A percentile compares a stretch with the other conserved stretches of the same genome.
Evolutionary conservation across 805 yeast genomes (phyloP).

Genomic region (Grigorovia jiainica): DNA sequence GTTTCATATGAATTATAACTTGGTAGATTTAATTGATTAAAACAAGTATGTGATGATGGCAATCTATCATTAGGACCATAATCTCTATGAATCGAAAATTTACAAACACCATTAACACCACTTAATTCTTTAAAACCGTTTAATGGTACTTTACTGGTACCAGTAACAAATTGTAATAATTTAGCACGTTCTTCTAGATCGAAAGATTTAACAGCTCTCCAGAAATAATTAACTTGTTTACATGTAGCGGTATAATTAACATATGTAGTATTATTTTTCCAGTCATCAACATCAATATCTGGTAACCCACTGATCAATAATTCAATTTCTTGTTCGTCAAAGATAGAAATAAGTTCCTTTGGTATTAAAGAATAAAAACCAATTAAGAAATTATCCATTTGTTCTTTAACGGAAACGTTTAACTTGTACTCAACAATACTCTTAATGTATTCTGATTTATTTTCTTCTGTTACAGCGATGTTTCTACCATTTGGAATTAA

Average conservation of each 20-base stretch:
- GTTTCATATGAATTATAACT: constrained; percentile 85
- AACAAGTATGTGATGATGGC: constrained; percentile 95
- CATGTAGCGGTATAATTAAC: constrained; percentile 75
- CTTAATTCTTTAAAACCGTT: constrained; percentile 86
- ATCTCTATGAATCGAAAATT: constrained; percentile 83
- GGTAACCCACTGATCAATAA: constrained; percentile 89
- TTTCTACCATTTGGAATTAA: constrained; percentile 74
- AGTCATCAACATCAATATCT: constrained; percentile 89
- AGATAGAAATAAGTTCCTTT: constrained; percentile 69
- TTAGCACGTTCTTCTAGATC: constrained; percentile 92
- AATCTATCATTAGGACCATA: constrained; percentile 77
- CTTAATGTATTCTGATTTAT: constrained; percentile 82
- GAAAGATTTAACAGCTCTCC: constrained; percentile 95
- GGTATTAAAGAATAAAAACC: constrained; percentile 92
- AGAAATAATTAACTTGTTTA: constrained; percentile 88
- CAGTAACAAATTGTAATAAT: constrained; percentile 89
- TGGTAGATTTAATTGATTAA: constrained; percentile 89
- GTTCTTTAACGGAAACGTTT: constrained; percentile 74
- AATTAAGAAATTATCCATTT: constrained; percentile 70
- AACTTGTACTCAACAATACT: constrained; percentile 80
- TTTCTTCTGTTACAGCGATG: constrained; percentile 80
- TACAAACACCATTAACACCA: constrained; percentile 78
- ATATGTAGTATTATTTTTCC: constrained; percentile 81
- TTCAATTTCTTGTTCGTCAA: constrained; percentile 94
- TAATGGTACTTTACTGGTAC: constrained; percentile 92